Conservation (phyloP, 2,329 filamentous ascomycete genomes). For the Epichloe sylvatica region DNA sequence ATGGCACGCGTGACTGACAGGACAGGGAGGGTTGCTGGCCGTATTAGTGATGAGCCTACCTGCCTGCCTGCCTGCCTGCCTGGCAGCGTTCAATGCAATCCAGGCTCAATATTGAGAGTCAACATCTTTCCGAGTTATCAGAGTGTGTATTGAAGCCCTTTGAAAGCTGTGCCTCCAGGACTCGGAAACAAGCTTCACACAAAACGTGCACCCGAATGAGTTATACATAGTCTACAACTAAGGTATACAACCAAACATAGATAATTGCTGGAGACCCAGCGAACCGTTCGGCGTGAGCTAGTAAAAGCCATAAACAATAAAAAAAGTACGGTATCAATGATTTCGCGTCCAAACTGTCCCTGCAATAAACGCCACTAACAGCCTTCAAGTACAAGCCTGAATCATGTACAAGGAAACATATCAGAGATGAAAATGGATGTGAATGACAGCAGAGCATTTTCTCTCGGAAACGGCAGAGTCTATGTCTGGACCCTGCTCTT, state of each 20-base stretch:
- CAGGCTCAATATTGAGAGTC: too few relatives aligned
- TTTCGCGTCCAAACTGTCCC: too few relatives aligned
- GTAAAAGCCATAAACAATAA: background rate
- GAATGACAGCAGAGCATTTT: background rate
- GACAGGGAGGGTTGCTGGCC: background rate
- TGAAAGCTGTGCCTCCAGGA: background rate
- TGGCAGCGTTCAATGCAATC: too few relatives aligned
- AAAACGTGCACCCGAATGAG: background rate
- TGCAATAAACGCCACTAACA: too few relatives aligned
- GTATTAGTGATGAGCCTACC: background rate
- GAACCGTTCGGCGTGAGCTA: background rate
- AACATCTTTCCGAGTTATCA: too few relatives aligned
- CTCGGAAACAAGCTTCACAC: background rate
- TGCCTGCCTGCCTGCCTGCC: background rate
- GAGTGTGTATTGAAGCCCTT: too few relatives aligned
- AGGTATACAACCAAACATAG: background rate
- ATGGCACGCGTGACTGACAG: too few relatives aligned
- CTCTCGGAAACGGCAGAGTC: background rate
- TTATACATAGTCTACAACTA: background rate
- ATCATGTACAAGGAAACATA: background rate
- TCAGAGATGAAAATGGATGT: background rate
- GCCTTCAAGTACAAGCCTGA: background rate
- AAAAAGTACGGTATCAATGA: background rate
- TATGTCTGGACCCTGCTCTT: background rate
- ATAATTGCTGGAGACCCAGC: background rate